Evolutionary conservation across 179 eudicot species (phyloP), one percentile per base, ranked within the genome.

Genomic region (Beta corolliflora): DNA sequence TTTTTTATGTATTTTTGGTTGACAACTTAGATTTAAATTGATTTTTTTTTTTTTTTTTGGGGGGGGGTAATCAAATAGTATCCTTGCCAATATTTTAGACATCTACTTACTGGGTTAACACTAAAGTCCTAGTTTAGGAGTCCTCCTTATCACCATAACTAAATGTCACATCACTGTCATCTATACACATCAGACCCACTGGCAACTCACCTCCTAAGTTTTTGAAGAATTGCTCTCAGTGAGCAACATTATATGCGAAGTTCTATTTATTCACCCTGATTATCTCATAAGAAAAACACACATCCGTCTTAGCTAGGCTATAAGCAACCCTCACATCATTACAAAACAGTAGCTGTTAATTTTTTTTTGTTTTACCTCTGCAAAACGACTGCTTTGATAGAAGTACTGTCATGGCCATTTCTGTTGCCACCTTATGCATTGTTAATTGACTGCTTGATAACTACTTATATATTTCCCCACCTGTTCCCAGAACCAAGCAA

Each of bases 371-470:
- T 29, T 36, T 36, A 36, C 50, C 50, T 5, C n/a, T 2, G 21
- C n/a, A 14, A 1, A 23, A 66, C 9, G 21, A 67, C 48, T 67
- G n/a, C 50, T 66, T 66, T 48, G 9, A 9, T 48, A 5, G 52
- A 48, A 4, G 52, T 48, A 7, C 15, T 70, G 8, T 18, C 74
- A 61, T 29, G 9, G 29, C 23, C 36, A 61, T 23, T 29, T 64
- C 44, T 41, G 41, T 64, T 23, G 14, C 69, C 29, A 60, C 25
- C 69, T 25, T 25, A 4, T 4, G 14, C 16, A 29, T 23, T 64
- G 8, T 29, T 64, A 25, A 25, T 64, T 64, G 41, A 29, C 69
- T 41, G 73, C 73, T 69, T 48, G 75, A 21, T 71, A 50, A 71
- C 25, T 11, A n/a, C 31, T 8, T 69, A 54, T 46, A 16, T 31